Base-by-base conservation (phyloP, 2,329 filamentous ascomycete species). In the Penicillium sp. region DNA sequence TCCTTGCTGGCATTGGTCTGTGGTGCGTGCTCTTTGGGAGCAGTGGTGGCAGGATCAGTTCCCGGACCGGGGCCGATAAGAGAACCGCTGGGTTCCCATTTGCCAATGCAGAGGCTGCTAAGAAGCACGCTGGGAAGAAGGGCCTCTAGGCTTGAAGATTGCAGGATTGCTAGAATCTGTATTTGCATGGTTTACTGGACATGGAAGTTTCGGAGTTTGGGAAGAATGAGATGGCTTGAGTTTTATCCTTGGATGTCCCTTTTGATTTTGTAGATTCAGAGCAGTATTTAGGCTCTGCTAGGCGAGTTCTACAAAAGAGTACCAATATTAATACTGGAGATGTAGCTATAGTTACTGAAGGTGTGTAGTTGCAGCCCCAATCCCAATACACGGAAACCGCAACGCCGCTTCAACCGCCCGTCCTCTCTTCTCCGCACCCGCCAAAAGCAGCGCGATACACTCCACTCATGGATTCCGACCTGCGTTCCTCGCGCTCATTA, bases 41-140 rank as follows among this genome's bases (percentile, higher is more conserved):
- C 47, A 78, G 74, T 38, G 66, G 75, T 58, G 80, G 81, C 1
- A 72, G 75, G 53, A 80, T 86, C 47, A 82, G 78, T 62, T 77
- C 78, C 62, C 81, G 76, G 68, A 86, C 82, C 1, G 83, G 83
- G 0, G 81, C 79, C 29, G 84, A 87, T 63, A 86, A 86, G 75
- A 74, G 83, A 63, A 85, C 78, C 24, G 77, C 77, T 51, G 82
- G 81, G 9, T 88, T 81, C 58, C 84, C 84, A 3, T 87, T 88
- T 64, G 74, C 73, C 57, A 87, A 87, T 58, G 61, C 59, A 4
- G 78, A 81, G 64, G 78, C 80, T 35, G 77, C 77, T 61, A 79
- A 76, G 72, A 80, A 72, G 59, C 67, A 65, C 54, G 64, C 66
- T 40, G 62, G 56, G 33, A 74, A 70, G 62, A 67, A 64, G 54